Percentiles rank a stretch among this genome's conserved stretches.
These are phyloP conservation scores for Corymbia maculata DNA, from an alignment of 345 rosid species.

Conservation along the genomic window DNA sequence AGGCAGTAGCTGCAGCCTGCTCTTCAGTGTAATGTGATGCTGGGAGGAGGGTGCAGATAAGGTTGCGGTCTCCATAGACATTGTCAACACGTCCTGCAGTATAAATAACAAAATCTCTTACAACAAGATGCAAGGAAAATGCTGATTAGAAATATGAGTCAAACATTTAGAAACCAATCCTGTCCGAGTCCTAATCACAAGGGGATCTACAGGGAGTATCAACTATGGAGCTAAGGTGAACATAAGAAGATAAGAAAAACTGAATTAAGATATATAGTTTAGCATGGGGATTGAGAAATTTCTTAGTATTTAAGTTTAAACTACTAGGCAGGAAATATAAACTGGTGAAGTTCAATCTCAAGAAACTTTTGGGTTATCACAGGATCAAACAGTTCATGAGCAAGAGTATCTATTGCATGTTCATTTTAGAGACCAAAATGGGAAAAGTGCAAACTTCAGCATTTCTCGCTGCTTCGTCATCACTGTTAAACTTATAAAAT, in stretches of 20 bases:
- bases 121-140: background rate
- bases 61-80: slow-evolving; percentile 96
- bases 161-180: background rate
- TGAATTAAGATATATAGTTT: background rate
- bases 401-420: background rate
- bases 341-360: background rate
- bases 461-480: background rate
- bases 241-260: background rate
- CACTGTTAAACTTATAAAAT: background rate
- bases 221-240: background rate
- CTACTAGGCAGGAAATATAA: background rate
- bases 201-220: background rate
- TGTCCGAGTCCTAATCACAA: background rate
- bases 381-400: background rate
- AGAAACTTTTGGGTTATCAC: background rate
- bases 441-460: background rate
- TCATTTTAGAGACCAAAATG: background rate
- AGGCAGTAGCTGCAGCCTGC: slow-evolving; percentile 79
- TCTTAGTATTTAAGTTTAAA: background rate
- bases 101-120: background rate
- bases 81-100: slow-evolving; percentile 87
- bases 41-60: slow-evolving; percentile 77
- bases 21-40: slow-evolving; percentile 64
- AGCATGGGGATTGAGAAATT: background rate
- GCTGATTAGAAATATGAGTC: background rate